Percentiles rank a stretch among this genome's conserved stretches.
These are phyloP conservation scores for Pontederia crassipes DNA, from an alignment of 176 grass and related monocot species.

Conservation along the genomic window DNA sequence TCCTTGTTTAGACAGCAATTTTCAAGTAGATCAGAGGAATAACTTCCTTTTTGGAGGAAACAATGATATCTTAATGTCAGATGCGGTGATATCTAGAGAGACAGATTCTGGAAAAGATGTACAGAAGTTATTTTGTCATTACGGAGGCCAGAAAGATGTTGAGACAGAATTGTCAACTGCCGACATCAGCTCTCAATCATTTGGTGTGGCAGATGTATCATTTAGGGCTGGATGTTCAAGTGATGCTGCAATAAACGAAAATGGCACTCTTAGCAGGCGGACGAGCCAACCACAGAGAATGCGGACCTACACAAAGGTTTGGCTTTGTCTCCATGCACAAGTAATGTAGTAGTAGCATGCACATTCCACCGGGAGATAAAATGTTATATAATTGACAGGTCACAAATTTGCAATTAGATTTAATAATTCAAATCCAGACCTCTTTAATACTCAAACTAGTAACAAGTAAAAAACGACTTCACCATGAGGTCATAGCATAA, in stretches of 20 bases:
- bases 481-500: too few relatives aligned
- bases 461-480: too few relatives aligned
- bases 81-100: constrained; percentile 70
- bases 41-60: constrained; percentile 56
- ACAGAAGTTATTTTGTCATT: constrained; percentile 55
- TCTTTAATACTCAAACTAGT: too few relatives aligned
- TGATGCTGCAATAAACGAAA: constrained; percentile 64
- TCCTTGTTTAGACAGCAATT: constrained; percentile 62
- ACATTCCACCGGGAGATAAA: neutral
- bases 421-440: too few relatives aligned
- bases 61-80: constrained; percentile 65
- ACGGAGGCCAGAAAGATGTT: constrained; percentile 61
- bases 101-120: constrained; percentile 64
- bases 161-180: constrained; percentile 92
- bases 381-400: too few relatives aligned
- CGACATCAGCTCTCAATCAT: constrained; percentile 89
- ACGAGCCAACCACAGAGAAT: constrained; percentile 70
- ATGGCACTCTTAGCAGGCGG: constrained; percentile 63
- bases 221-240: constrained; percentile 88
- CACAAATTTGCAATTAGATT: too few relatives aligned
- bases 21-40: constrained; percentile 73
- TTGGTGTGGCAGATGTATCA: constrained; percentile 69
- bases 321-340: neutral
- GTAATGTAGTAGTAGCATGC: neutral
- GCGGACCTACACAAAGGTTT: constrained; percentile 97